phyloP scores from a whole-genome alignment of 768 basidiomycete genomes.

The Suillus discolor region DNA sequence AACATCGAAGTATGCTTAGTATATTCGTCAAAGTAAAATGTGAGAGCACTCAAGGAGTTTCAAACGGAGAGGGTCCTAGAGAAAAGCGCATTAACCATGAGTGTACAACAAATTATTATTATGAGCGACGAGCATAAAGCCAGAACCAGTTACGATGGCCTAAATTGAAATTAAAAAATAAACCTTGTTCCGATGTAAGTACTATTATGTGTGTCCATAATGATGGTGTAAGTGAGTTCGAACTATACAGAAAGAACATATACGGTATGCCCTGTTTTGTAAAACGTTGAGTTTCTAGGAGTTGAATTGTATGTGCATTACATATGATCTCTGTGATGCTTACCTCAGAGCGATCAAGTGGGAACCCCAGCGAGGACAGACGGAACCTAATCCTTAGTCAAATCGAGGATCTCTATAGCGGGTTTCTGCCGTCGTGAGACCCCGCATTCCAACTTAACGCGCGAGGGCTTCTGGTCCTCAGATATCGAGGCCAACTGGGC shows the following conservation, averaged over 20 bases:
- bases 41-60: not conserved
- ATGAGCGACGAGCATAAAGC: not conserved
- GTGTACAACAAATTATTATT: not conserved
- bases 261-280: not conserved
- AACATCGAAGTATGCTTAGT: not conserved
- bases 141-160: not conserved
- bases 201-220: not conserved
- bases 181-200: not conserved
- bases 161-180: not conserved
- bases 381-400: not conserved
- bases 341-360: not conserved
- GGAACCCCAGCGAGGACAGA: not conserved
- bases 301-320: not conserved
- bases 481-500: not conserved
- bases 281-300: not conserved
- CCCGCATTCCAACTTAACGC: slow-evolving; percentile 15
- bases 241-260: not conserved
- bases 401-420: not conserved
- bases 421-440: not conserved
- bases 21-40: not conserved
- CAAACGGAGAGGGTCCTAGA: not conserved
- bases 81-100: not conserved
- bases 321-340: not conserved
- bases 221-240: not conserved
- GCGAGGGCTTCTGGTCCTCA: slow-evolving; percentile 20